These are phyloP conservation scores for Lolium rigidum DNA, from an alignment of 176 grass and related monocot species.

Conservation along the genomic window DNA sequence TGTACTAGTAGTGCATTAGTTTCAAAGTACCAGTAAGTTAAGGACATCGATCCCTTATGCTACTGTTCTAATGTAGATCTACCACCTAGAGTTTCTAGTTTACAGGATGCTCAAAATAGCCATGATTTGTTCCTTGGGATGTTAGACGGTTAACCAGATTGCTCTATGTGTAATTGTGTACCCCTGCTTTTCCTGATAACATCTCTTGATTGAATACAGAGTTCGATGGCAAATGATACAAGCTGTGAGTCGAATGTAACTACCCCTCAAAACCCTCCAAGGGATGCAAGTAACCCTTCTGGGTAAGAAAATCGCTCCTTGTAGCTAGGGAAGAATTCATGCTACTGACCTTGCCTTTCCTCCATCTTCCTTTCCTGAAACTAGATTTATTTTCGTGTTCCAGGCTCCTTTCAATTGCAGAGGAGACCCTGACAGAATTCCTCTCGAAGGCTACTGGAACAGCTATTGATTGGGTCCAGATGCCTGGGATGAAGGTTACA, in stretches of 20 bases:
- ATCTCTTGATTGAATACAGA: constrained; percentile 40
- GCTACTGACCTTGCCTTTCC: background rate
- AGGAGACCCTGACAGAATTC: constrained; percentile 99
- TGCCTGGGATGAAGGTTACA: constrained; percentile 98
- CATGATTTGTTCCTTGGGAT: constrained; percentile 5
- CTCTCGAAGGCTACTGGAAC: constrained; percentile 99
- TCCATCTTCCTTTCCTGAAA: background rate
- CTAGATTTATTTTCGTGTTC: constrained; percentile 23
- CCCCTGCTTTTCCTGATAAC: constrained; percentile 31
- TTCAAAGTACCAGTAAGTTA: background rate
- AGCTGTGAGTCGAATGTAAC: constrained; percentile 96
- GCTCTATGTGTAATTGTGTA: background rate
- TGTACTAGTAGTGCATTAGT: background rate
- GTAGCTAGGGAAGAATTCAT: background rate
- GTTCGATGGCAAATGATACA: constrained; percentile 79
- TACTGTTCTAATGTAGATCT: background rate
- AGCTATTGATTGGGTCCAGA: constrained; percentile 99
- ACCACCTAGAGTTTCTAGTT: background rate
- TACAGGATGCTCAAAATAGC: background rate
- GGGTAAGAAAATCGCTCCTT: constrained; percentile 58
- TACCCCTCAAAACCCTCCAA: constrained; percentile 82
- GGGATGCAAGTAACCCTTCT: constrained; percentile 97
- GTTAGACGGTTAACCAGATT: background rate
- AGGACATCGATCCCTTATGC: background rate
- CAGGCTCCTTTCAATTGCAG: constrained; percentile 90